phyloP scores from a whole-genome alignment of 495 filamentous ascomycete genomes.

The Aspergillus taichungensis region DNA sequence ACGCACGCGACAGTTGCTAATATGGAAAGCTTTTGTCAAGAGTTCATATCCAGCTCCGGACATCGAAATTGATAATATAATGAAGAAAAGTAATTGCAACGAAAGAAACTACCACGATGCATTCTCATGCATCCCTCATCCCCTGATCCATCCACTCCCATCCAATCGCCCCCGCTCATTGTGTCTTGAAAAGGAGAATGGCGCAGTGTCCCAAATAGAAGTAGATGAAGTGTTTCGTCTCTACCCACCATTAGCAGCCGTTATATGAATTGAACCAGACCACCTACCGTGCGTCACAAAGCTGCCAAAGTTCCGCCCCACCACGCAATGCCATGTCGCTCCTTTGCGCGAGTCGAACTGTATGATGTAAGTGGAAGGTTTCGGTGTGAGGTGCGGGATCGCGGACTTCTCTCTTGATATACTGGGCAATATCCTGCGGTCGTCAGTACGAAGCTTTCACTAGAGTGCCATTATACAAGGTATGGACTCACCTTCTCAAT shows the following conservation, averaged over 20 bases:
- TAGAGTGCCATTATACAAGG: not conserved
- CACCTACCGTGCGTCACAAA: constrained; percentile 91
- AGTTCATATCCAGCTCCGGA: too few species aligned
- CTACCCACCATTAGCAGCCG: constrained; percentile 35
- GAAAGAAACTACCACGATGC: too few species aligned
- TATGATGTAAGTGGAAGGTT: constrained; percentile 17
- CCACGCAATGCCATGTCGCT: constrained; percentile 97
- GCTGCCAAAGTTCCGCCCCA: constrained; percentile 96
- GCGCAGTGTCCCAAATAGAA: constrained; percentile 99
- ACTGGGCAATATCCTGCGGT: constrained; percentile 81
- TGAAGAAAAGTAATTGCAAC: too few species aligned
- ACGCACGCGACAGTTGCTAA: too few species aligned
- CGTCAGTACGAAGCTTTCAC: constrained; percentile 11
- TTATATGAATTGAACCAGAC: not conserved
- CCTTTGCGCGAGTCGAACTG: constrained; percentile 88
- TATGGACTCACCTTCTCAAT: constrained; percentile 71
- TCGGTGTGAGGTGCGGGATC: constrained; percentile 1
- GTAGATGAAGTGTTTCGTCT: constrained; percentile 99
- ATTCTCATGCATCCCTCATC: not conserved
- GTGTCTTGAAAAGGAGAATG: constrained; percentile 98
- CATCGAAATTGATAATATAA: too few species aligned
- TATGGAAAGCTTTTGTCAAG: too few species aligned
- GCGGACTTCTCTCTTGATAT: constrained; percentile 90
- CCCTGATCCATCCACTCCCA: not conserved
- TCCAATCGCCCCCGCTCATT: constrained; percentile 43